A percentile compares a stretch with the other conserved stretches of the same genome.
Conservation (phyloP, 768 basidiomycete genomes). For the Serendipita sp. region DNA sequence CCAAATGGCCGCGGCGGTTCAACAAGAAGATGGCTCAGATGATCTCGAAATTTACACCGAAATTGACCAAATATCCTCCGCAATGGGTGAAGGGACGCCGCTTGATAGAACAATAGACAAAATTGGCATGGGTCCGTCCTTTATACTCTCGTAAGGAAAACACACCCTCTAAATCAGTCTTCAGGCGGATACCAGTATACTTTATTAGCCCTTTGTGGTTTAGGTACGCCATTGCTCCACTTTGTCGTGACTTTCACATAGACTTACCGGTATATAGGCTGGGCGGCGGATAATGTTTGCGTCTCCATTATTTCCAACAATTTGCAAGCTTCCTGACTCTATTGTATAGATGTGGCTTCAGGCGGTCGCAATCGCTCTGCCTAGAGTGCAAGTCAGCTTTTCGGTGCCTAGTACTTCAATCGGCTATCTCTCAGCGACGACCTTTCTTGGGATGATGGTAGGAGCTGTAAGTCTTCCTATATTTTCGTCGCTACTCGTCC, state of each 20-base stretch:
- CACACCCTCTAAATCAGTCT: not conserved
- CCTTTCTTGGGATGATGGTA: slow-evolving; percentile 96
- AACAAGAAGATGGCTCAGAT: not conserved
- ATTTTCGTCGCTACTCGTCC: not conserved
- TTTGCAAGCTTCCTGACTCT: slow-evolving; percentile 6
- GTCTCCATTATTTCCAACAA: slow-evolving; percentile 2
- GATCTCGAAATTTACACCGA: not conserved
- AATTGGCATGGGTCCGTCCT: slow-evolving; percentile 66
- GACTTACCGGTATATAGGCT: slow-evolving; percentile 34
- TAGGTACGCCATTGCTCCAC: slow-evolving; percentile 42
- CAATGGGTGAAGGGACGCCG: slow-evolving; percentile 18
- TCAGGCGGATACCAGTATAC: slow-evolving; percentile 67
- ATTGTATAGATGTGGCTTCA: slow-evolving; percentile 76
- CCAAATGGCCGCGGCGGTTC: not conserved
- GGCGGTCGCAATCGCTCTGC: slow-evolving; percentile 82
- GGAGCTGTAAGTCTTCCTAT: slow-evolving; percentile 45
- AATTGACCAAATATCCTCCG: slow-evolving; percentile 1
- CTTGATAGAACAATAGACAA: slow-evolving; percentile 78
- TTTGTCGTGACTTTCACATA: not conserved
- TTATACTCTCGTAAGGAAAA: not conserved
- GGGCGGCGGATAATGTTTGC: slow-evolving; percentile 83
- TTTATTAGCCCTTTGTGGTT: slow-evolving; percentile 68
- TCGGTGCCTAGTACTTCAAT: slow-evolving; percentile 60
- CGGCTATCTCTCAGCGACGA: slow-evolving; percentile 69
- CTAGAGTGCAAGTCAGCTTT: slow-evolving; percentile 44